These are phyloP conservation scores for Suillus placidus DNA, from an alignment of 768 basidiomycete genomes.

Conservation along the genomic window DNA sequence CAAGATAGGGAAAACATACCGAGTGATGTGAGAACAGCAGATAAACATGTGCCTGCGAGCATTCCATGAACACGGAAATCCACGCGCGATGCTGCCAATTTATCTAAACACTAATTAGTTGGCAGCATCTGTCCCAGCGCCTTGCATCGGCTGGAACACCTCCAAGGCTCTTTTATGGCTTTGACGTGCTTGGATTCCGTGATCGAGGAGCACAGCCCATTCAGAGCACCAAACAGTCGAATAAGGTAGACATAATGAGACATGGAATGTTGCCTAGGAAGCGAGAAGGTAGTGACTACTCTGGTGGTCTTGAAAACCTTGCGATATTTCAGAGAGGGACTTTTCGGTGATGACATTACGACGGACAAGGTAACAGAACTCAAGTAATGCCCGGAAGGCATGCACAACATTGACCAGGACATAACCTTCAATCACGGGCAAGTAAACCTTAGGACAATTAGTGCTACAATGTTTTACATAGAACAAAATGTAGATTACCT, in stretches of 20 bases:
- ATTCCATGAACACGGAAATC: slow-evolving; percentile 25
- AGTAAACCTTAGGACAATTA: slow-evolving; percentile 3
- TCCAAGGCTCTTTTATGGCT: slow-evolving; percentile 39
- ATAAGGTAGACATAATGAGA: slow-evolving; percentile 18
- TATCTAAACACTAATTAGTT: slow-evolving; percentile 22
- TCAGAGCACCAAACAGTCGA: slow-evolving; percentile 19
- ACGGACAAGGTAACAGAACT: slow-evolving; percentile 25
- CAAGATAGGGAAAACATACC: not conserved
- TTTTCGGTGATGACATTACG: slow-evolving; percentile 22
- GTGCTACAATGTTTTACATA: not conserved
- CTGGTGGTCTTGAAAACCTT: slow-evolving; percentile 18
- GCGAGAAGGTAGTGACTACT: slow-evolving; percentile 23
- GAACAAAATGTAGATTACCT: slow-evolving; percentile 15
- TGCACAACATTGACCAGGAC: not conserved
- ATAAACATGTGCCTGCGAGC: slow-evolving; percentile 16
- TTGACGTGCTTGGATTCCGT: slow-evolving; percentile 34
- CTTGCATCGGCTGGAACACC: slow-evolving; percentile 17
- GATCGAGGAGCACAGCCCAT: slow-evolving; percentile 23
- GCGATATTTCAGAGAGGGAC: slow-evolving; percentile 20
- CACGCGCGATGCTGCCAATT: slow-evolving; percentile 22
- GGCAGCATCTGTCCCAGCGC: slow-evolving; percentile 38
- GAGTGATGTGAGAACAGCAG: not conserved
- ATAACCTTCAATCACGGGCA: slow-evolving; percentile 10
- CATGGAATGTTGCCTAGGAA: slow-evolving; percentile 29
- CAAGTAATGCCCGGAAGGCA: slow-evolving; percentile 25